These are phyloP conservation scores for Aspergillus avenaceus DNA, from an alignment of 495 filamentous ascomycete species.

Conservation along the genomic window DNA sequence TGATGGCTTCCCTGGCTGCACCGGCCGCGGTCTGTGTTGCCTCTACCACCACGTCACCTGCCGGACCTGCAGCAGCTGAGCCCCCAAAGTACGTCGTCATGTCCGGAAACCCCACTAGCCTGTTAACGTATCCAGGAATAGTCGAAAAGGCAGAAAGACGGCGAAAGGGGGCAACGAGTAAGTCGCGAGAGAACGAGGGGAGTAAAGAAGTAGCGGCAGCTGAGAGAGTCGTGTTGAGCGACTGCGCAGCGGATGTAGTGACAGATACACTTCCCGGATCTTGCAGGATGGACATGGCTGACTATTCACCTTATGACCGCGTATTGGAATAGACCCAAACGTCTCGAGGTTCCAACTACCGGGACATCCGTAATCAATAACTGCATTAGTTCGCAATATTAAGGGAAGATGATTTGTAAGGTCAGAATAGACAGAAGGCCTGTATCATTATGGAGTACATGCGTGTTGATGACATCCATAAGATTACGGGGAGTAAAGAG, in stretches of 20 bases:
- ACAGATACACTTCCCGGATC: conserved; percentile 1
- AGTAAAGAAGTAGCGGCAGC: conserved; percentile 19
- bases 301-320: neutral
- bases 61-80: conserved; percentile 17
- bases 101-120: conserved; percentile 24
- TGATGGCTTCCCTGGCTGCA: conserved; percentile 24
- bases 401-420: neutral
- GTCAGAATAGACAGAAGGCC: neutral
- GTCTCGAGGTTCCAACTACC: neutral
- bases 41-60: conserved; percentile 21
- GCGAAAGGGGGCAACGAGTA: conserved; percentile 33
- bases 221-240: conserved; percentile 18
- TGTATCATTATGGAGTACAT: neutral
- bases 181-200: conserved; percentile 31
- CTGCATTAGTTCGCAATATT: neutral
- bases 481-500: neutral
- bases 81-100: conserved; percentile 26
- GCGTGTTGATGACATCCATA: neutral
- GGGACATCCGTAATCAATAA: neutral
- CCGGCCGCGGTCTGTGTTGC: conserved; percentile 29
- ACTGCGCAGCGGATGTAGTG: conserved; percentile 8
- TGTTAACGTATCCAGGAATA: conserved; percentile 33
- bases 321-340: neutral
- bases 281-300: conserved; percentile 13
- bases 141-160: conserved; percentile 36